Evolutionary conservation across 202 grass and related monocot species (phyloP).

Genomic region (Bolboschoenoplectus hybrid): DNA sequence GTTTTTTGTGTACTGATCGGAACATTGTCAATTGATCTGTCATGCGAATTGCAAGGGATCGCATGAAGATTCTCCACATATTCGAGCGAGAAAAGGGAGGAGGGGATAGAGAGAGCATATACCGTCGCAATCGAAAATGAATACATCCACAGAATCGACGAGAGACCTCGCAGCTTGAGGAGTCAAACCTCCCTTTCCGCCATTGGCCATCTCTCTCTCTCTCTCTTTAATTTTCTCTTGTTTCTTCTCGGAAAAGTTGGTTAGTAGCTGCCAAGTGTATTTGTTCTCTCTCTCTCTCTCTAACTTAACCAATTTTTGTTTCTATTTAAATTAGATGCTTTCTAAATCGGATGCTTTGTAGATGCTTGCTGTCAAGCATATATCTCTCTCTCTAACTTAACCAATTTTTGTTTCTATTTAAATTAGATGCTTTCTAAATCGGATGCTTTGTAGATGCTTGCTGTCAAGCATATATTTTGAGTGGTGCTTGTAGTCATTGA

Average conservation of each 20-base stretch:
- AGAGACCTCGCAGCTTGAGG: conserved; percentile 62
- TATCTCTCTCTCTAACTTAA: too few species aligned
- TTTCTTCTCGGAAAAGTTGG: background rate
- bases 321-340: too few species aligned
- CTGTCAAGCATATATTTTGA: too few species aligned
- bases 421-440: too few species aligned
- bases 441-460: too few species aligned
- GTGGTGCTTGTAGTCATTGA: too few species aligned
- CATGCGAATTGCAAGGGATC: background rate
- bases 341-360: too few species aligned
- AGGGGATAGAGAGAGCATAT: background rate
- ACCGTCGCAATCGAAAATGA: conserved; percentile 95
- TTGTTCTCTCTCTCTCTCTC: too few species aligned
- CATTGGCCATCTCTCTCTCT: conserved; percentile 39
- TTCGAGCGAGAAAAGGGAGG: background rate
- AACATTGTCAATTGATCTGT: background rate
- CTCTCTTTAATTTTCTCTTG: background rate
- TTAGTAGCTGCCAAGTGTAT: too few species aligned
- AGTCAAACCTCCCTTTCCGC: conserved; percentile 44
- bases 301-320: too few species aligned
- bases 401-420: too few species aligned
- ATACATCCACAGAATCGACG: conserved; percentile 74
- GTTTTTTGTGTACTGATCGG: background rate
- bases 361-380: too few species aligned
- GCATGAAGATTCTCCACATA: background rate